Base-by-base conservation (phyloP, 1,284 basidiomycete genomes). In the Thecaphora frezii region DNA sequence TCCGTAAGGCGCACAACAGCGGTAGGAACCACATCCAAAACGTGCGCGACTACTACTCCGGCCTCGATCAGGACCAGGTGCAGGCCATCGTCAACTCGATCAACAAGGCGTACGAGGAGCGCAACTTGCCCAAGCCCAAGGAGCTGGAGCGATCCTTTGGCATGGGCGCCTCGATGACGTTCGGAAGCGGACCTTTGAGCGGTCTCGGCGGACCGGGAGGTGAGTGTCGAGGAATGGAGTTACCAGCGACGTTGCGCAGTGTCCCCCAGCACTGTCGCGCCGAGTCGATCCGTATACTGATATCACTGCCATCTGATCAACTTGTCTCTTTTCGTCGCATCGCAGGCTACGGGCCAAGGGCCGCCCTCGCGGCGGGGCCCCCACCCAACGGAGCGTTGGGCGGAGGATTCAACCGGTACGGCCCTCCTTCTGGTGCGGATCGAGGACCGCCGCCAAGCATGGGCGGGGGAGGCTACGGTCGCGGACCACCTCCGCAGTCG, bases 21-120 rank as follows among this genome's bases (percentile, higher is more conserved):
- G 94, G 94, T 58, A 85, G 93, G 57, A 98, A 98, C 81, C 94
- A 98, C 79, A 84, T 97, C 40, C 85, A 91, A 47, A 98, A 98
- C 78, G 94, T 98, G 58, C 84, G 92, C 66, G 94, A 98, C 74
- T 98, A 97, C 80, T 98, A 97, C 81, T 39, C n/a, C 64, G 93
- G 91, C 90, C 85, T 97, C 58, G 92, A 93, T 54, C 91, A 94
- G 79, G 91, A 96, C 82, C 92, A 94, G 80, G 91, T 93, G 14
- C 93, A 97, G 81, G 90, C 83, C 71, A 91, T 96, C 79, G 93
- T 97, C 77, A 93, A 97, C 84, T 90, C 93, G 79, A 93, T 98
- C 79, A 91, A 90, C 42, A 86, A 88, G 44, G 87, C 89, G 40
- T 97, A 96, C 79, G 91, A 97, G 80, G 44, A 58, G 21, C 57